Conservation (phyloP, 2,329 filamentous ascomycete genomes). For the Piedraia hortae region DNA sequence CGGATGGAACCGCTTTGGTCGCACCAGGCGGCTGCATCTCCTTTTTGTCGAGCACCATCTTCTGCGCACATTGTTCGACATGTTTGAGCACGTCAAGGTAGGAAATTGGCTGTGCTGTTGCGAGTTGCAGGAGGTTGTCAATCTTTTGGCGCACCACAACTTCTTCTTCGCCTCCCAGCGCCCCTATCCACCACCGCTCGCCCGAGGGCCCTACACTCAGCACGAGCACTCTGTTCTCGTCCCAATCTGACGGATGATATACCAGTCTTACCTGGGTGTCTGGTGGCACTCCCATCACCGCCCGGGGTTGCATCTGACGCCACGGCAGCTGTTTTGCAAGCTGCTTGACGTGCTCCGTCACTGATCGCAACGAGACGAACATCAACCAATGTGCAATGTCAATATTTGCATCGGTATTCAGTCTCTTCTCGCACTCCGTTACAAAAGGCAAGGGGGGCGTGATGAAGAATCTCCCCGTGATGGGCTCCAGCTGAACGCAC, state of each 20-base stretch:
- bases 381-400: conserved; percentile 32
- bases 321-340: conserved; percentile 37
- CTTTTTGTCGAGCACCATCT: too few relatives aligned
- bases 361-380: conserved; percentile 30
- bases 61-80: too few relatives aligned
- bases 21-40: too few relatives aligned
- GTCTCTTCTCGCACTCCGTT: conserved; percentile 28
- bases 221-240: conserved; percentile 41
- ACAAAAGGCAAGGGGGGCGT: conserved; percentile 24
- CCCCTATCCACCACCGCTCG: conserved; percentile 54
- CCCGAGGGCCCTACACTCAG: conserved; percentile 42
- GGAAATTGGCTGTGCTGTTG: too few relatives aligned
- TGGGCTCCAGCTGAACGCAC: conserved; percentile 42
- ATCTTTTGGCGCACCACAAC: too few relatives aligned
- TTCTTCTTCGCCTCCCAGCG: conserved; percentile 25
- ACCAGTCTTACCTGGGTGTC: conserved; percentile 19
- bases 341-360: conserved; percentile 33
- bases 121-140: too few relatives aligned
- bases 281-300: not conserved
- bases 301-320: conserved; percentile 10
- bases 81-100: too few relatives aligned
- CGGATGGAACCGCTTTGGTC: too few relatives aligned
- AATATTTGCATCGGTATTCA: conserved; percentile 34
- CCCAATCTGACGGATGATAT: conserved; percentile 41
- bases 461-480: conserved; percentile 49